Percentiles rank a stretch among this genome's conserved stretches.
Conservation (phyloP, 2,329 filamentous ascomycete species). For the Taxawa tesnikishii region DNA sequence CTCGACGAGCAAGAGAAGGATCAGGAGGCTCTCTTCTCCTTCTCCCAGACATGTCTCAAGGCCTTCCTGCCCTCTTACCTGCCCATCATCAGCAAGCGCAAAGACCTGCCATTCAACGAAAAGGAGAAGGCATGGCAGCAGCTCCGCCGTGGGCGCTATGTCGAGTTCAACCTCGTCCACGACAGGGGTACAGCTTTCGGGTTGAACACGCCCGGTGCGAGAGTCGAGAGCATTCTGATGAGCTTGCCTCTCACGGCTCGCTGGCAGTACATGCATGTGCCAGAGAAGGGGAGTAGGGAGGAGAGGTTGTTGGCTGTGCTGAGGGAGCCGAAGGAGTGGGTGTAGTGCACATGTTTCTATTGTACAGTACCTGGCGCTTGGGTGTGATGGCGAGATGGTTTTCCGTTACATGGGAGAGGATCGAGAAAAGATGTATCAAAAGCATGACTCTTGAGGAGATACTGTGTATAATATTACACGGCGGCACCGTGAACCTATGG, state of each 20-base stretch:
- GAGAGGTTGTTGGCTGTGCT: slow-evolving; percentile 65
- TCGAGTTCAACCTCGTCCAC: slow-evolving; percentile 97
- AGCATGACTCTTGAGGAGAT: no score
- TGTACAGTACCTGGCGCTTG: neutral
- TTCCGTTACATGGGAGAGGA: no score
- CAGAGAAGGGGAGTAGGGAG: slow-evolving; percentile 63
- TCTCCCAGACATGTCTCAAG: slow-evolving; percentile 71
- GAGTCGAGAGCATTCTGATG: slow-evolving; percentile 96
- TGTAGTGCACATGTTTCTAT: slow-evolving; percentile 20
- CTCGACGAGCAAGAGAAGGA: slow-evolving; percentile 78
- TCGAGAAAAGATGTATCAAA: no score
- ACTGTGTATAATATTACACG: no score
- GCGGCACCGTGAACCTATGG: no score
- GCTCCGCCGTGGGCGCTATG: slow-evolving; percentile 83
- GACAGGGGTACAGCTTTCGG: slow-evolving; percentile 93
- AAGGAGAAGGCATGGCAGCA: slow-evolving; percentile 95
- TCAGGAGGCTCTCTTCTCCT: slow-evolving; percentile 80
- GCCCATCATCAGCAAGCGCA: slow-evolving; percentile 76
- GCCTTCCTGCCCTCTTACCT: slow-evolving; percentile 86
- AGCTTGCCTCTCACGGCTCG: slow-evolving; percentile 83
- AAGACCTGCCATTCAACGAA: slow-evolving; percentile 81
- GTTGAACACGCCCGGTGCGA: slow-evolving; percentile 77
- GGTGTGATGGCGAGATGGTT: no score
- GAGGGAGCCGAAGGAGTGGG: slow-evolving; percentile 51
- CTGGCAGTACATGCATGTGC: slow-evolving; percentile 94